Base-by-base conservation (phyloP, 1,284 basidiomycete species). In the Apiotrichum veenhuisii region DNA sequence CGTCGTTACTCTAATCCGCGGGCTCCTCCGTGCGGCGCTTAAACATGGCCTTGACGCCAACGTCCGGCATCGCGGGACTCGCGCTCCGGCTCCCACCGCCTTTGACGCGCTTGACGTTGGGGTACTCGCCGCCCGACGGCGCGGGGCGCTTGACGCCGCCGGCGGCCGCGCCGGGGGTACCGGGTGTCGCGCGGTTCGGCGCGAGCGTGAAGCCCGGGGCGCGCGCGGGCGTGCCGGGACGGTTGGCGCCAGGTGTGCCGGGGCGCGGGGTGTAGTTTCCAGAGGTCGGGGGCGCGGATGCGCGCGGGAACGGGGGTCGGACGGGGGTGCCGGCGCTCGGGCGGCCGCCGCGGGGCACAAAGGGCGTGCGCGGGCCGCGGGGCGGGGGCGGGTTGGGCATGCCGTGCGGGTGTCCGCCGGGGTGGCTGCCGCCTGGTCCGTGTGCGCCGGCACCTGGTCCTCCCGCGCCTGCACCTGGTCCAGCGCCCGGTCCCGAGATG, bases 11-110 rank as follows among this genome's bases (percentile, higher is more conserved):
- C 27, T 34, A 43, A 12, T 26, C 14, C 10, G 14, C 44, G 14
- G 43, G 51, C 34, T 52, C 51, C 51, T 52, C 51, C 23, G 51
- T 52, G 11, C 51, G 22, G 8, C 51, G 42, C 55, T 63, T 63
- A 42, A 63, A 63, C 42, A 63, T 48, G 23, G 47, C 62, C 38
- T 53, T 55, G 25, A 59, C 58, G 37, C 62, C 59, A 10, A 58
- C 53, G 15, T 59, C 57, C 18, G 50, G 36, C 20, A 20, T 50
- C 20, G 49, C 51, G 11, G 62, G 62, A 26, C 58, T 60, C 9
- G 62, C 62, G 33, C 50, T 53, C 11, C 62, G 50, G 55, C 61
- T 62, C 11, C 33, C 43, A 1, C 54, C 54, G 26, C 53, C 34
- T 12, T 48, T 51, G n/a, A 52, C 43, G 42, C 57, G 48, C 54